Base-by-base conservation (phyloP, 495 filamentous ascomycete species). In the Cairneyella variabilis region DNA sequence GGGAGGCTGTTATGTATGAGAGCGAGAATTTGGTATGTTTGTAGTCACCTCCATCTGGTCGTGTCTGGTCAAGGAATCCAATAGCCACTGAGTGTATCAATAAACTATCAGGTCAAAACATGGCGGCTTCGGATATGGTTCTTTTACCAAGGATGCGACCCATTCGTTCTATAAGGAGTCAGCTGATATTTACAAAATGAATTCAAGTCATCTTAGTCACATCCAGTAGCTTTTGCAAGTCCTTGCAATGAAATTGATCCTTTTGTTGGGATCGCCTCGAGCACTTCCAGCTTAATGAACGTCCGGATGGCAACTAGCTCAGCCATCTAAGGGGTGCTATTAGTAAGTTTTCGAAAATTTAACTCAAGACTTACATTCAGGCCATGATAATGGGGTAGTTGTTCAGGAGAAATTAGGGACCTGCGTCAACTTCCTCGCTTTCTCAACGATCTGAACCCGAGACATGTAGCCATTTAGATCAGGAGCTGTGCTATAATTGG, bases 41-140 rank as follows among this genome's bases (percentile, higher is more conserved):
- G 42, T 61, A 58, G 0, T 39, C 25, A 11, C 55, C 36, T 27
- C 50, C 42, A 27, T 48, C 41, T 18, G 44, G 45, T 2, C 21
- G 39, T 14, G 54, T 61, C 32, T 64, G 61, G 47, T 58, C 54
- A n/a, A 64, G 52, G 18, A 64, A 64, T 17, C 62, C 56, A 5
- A 59, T 48, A 8, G 51, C 55, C 14, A 59, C 61, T 43, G 21
- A 8, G 30, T 8, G 14, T 14, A 27, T 10, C 28, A 36, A 18
- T 43, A 8, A 8, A 14, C 7, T 20, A 22, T 43, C 22, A 43
- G 40, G 3, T 4, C n/a, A 12, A 18, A 20, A 16, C 22, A 12
- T 22, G 3, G 11, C 40, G 3, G 16, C 16, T 6, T 18, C 22
- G 3, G 40, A 12, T 20, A 6, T 4, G 16, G n/a, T 2, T 11